These are phyloP conservation scores for Cytidiella melzeri DNA, from an alignment of 768 basidiomycete genomes.

Conservation along the genomic window DNA sequence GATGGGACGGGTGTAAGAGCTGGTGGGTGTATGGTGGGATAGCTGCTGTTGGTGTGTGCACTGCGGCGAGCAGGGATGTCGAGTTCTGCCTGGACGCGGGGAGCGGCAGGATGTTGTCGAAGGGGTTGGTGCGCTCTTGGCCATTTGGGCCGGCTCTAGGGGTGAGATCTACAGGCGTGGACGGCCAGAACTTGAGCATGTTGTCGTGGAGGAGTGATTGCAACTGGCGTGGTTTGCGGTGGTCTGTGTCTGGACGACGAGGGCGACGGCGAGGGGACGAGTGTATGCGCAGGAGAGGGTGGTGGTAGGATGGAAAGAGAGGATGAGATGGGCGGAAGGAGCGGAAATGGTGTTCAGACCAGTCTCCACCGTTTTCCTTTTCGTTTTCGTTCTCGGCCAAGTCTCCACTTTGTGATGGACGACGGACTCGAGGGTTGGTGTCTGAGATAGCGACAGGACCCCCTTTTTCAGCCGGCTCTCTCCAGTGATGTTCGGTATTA, in stretches of 20 bases:
- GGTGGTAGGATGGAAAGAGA: slow-evolving; percentile 1
- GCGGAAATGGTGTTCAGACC: background rate
- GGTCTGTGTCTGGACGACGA: no score
- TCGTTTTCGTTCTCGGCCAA: background rate
- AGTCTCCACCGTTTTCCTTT: background rate
- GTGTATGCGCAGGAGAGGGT: slow-evolving; percentile 20
- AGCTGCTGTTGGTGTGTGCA: slow-evolving; percentile 7
- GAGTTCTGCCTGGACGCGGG: slow-evolving; percentile 13
- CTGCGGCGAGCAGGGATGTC: background rate
- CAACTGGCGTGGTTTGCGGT: background rate
- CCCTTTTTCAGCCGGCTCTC: no score
- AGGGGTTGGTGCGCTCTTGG: slow-evolving; percentile 51
- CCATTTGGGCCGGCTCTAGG: slow-evolving; percentile 43
- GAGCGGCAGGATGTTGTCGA: slow-evolving; percentile 40
- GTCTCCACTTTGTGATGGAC: slow-evolving; percentile 11
- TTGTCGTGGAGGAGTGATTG: slow-evolving; percentile 14
- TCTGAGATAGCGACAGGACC: no score
- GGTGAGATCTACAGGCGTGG: slow-evolving; percentile 38
- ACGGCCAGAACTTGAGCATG: slow-evolving; percentile 71
- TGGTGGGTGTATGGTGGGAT: slow-evolving; percentile 21
- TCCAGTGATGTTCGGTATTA: no score
- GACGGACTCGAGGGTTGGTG: background rate
- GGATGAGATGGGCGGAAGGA: slow-evolving; percentile 3
- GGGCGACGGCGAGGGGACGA: slow-evolving; percentile 11
- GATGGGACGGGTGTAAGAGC: slow-evolving; percentile 26